Evolutionary conservation across 139 green algal species (phyloP), one percentile per base, ranked within the genome.

Genomic region (Micromonas pusilla): DNA sequence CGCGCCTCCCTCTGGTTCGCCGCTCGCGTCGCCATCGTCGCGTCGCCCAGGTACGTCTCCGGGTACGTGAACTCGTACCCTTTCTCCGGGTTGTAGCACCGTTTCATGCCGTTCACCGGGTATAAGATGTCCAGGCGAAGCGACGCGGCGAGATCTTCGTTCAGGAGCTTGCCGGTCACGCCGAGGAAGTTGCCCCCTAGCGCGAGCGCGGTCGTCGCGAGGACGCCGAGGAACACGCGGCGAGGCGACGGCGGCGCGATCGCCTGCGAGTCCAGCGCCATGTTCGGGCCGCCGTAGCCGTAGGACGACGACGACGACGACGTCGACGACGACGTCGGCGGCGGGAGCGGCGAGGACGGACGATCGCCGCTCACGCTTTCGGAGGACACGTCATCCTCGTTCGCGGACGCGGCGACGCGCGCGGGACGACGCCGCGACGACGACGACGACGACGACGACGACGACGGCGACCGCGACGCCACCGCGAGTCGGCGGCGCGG

Each of bases 41-140:
- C 91, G 73, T 98, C 93, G 1, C 85, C 92, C 33, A 97, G 83
- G 91, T 93, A 97, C 21, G 62, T 2, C 4, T 72, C 74, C 0
- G 93, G 93, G 74, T 94, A 97, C 26, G 87, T 65, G 72, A 97
- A 96, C 84, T 97, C 92, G 82, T 88, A 95, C 20, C 89, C 87
- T 32, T 92, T 88, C 3, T 82, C 63, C 9, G 63, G 72, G 76
- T 95, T 87, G 13, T 93, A 62, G 78, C 87, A 96, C 38, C 93
- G 88, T 79, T 90, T 91, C 64, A 82, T 86, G 6, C 90, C 90
- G 23, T 66, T 52, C 23, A 97, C 87, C 0, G 92, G 92, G 2
- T 94, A 83, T 0, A 97, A 62, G 2, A 88, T 81, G 73, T 97
- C 93, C 6, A 92, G 74, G 28, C 81, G 70, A 19, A 87, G 62